Conservation (phyloP, 495 filamentous ascomycete species). For the Penicillium antarcticum region DNA sequence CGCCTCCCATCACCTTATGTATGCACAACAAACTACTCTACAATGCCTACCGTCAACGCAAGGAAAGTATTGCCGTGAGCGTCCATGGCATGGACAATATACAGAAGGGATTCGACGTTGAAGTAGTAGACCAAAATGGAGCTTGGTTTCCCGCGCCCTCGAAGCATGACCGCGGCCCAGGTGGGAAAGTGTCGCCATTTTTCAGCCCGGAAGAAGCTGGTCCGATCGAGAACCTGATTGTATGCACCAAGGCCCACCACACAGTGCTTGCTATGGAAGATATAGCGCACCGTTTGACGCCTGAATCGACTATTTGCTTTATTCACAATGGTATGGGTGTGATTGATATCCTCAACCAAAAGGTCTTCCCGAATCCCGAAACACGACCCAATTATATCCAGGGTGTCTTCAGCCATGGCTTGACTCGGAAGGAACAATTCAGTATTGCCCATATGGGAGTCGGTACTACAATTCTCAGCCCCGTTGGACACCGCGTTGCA, state of each 20-base stretch:
- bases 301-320: constrained; percentile 72
- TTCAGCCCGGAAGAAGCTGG: constrained; percentile 25
- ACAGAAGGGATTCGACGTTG: constrained; percentile 41
- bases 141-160: constrained; percentile 13
- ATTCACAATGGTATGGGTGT: constrained; percentile 82
- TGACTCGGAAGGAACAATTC: constrained; percentile 57
- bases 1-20: constrained; percentile 58
- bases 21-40: constrained; percentile 40
- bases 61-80: constrained; percentile 29
- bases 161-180: neutral
- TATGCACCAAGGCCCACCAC: constrained; percentile 60
- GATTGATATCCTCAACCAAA: constrained; percentile 65
- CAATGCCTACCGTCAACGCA: constrained; percentile 21
- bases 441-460: constrained; percentile 59
- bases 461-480: constrained; percentile 60
- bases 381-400: constrained; percentile 71
- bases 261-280: constrained; percentile 53
- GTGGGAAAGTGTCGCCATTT: constrained; percentile 4
- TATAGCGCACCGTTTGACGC: constrained; percentile 64
- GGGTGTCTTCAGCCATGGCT: constrained; percentile 64
- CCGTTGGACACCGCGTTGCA: constrained; percentile 29
- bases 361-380: constrained; percentile 61
- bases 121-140: constrained; percentile 31
- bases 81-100: constrained; percentile 39
- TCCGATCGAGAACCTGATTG: constrained; percentile 72